Evolutionary conservation across 805 yeast species (phyloP).

Genomic region (Ogataea methylovora): DNA sequence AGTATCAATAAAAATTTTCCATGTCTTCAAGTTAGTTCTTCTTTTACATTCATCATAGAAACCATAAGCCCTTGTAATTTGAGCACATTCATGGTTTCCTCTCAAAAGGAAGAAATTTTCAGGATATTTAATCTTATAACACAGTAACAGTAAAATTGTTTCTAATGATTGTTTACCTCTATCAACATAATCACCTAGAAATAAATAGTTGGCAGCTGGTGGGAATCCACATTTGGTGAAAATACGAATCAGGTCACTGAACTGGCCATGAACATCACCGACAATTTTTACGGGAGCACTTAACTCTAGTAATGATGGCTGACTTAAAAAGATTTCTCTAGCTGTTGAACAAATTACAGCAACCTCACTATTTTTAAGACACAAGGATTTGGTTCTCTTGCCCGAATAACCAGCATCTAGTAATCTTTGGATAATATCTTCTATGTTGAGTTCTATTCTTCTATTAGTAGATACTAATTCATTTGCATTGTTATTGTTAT

Average conservation of each 20-base stretch:
- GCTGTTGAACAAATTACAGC: constrained; percentile 81
- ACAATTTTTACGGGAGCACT: constrained; percentile 83
- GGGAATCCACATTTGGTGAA: constrained; percentile 97
- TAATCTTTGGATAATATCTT: constrained; percentile 82
- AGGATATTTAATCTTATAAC: constrained; percentile 94
- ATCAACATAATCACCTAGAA: constrained; percentile 95
- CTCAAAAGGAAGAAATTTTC: constrained; percentile 89
- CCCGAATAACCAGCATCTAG: constrained; percentile 96
- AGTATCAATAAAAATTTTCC: constrained; percentile 92
- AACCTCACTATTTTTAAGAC: constrained; percentile 86
- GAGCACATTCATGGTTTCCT: constrained; percentile 97
- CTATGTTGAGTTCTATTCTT: constrained; percentile 42
- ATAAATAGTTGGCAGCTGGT: constrained; percentile 85
- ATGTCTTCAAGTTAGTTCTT: constrained; percentile 82
- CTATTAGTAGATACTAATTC: not conserved
- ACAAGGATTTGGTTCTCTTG: constrained; percentile 81
- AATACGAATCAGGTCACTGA: constrained; percentile 80
- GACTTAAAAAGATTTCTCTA: constrained; percentile 80
- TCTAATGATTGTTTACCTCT: constrained; percentile 95
- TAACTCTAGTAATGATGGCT: constrained; percentile 83
- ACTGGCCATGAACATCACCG: constrained; percentile 97
- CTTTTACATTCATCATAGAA: constrained; percentile 98
- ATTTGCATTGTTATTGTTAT: no score
- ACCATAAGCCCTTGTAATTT: constrained; percentile 93
- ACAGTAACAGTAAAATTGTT: constrained; percentile 77